Conservation (phyloP, 129 eudicot species). For the Sambucus nigra region DNA sequence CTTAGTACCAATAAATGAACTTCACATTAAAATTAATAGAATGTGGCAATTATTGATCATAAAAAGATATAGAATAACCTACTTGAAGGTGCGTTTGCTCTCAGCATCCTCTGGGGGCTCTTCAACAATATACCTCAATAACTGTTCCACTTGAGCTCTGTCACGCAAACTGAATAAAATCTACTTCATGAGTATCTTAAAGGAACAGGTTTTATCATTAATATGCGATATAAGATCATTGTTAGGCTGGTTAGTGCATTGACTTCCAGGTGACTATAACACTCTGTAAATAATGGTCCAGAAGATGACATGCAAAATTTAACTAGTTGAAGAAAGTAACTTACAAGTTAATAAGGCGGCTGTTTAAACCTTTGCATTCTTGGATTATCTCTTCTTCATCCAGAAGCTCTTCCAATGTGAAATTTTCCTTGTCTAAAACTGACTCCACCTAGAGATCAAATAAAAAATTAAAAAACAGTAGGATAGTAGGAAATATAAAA, state of each 20-base stretch:
- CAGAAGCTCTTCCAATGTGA: conserved; percentile 87
- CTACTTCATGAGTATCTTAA: background rate
- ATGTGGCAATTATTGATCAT: background rate
- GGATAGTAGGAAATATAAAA: no score
- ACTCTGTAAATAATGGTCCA: background rate
- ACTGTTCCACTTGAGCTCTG: conserved; percentile 83
- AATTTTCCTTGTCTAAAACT: conserved; percentile 71
- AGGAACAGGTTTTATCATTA: conserved; percentile 6
- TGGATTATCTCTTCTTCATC: conserved; percentile 95
- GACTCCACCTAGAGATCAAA: conserved; percentile 48
- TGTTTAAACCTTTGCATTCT: conserved; percentile 91
- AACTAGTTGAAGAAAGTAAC: conserved; percentile 2
- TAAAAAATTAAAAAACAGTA: conserved; percentile 2
- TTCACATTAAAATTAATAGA: background rate
- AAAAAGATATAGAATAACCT: conserved; percentile 13
- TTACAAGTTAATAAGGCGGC: conserved; percentile 92
- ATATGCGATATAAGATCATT: background rate
- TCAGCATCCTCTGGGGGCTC: conserved; percentile 84
- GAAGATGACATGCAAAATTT: background rate
- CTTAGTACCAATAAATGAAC: conserved; percentile 4
- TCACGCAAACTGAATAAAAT: conserved; percentile 65
- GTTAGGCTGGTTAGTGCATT: background rate
- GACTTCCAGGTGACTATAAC: background rate
- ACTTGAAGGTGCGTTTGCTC: conserved; percentile 71
- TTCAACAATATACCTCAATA: conserved; percentile 55